Evolutionary conservation across 1,284 basidiomycete species (phyloP), one percentile per base, ranked within the genome.

Genomic region (Takashimella koratensis): DNA sequence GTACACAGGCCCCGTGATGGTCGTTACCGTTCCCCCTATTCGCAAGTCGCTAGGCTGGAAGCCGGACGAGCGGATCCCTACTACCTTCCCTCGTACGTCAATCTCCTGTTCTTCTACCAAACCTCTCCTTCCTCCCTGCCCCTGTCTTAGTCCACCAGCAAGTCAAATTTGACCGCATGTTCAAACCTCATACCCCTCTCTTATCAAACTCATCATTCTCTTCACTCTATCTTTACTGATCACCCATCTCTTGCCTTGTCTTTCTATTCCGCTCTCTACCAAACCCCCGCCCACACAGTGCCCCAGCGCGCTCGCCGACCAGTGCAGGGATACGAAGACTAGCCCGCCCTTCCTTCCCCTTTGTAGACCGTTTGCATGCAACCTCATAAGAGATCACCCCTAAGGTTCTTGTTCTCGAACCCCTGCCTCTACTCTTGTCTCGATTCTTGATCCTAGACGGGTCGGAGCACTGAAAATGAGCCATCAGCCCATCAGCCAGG

Each of bases 61-160:
- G 64, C 83, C 83, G 3, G 77, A 87, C 42, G 87, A 90, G 70
- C 80, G 81, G 43, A 81, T 91, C 50, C 93, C 93, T 10, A 85
- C 86, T 12, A 83, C 88, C 24, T 97, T 89, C 76, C 93, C 93
- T 64, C 71, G 93, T 96, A 73, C 73, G 90, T 81, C 23, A 19
- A n/a, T n/a, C n/a, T n/a, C n/a, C n/a, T n/a, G n/a, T n/a, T n/a
- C n/a, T n/a, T n/a, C n/a, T n/a, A n/a, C n/a, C n/a, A n/a, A n/a
- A n/a, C n/a, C n/a, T n/a, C n/a, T 25, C n/a, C 26, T 20, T 26
- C 30, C 36, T 40, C 43, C 41, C 30, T 40, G 30, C 50, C 47
- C 21, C 19, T 36, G 43, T n/a, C n/a, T n/a, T n/a, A n/a, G n/a
- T n/a, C n/a, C n/a, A n/a, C n/a, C n/a, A n/a, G n/a, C n/a, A n/a